phyloP scores from a whole-genome alignment of 2,329 filamentous ascomycete genomes.

The Talaromyces sp. region DNA sequence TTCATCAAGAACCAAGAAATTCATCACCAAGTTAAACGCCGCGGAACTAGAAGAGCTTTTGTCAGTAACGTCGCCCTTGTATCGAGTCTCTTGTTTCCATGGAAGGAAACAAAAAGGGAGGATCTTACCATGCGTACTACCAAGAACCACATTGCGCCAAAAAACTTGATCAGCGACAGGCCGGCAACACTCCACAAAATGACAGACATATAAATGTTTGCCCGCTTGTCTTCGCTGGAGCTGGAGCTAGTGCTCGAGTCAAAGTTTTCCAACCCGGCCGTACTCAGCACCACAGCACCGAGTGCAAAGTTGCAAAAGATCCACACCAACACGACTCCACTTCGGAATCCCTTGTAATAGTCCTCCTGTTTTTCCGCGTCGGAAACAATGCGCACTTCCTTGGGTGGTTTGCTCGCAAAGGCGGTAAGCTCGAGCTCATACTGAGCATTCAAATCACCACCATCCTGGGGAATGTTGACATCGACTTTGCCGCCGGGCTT shows the following conservation, averaged over 20 bases:
- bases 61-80: not conserved
- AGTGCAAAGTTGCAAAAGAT: constrained; percentile 94
- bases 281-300: constrained; percentile 76
- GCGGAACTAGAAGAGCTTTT: constrained; percentile 43
- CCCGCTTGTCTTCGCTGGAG: constrained; percentile 49
- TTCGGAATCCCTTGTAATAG: constrained; percentile 95
- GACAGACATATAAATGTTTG: constrained; percentile 78
- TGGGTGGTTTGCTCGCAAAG: constrained; percentile 68
- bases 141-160: constrained; percentile 88
- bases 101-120: not conserved
- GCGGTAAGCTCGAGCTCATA: constrained; percentile 78
- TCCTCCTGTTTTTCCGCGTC: constrained; percentile 81
- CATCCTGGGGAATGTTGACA: constrained; percentile 76
- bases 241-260: constrained; percentile 37
- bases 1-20: not conserved
- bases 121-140: constrained; percentile 74
- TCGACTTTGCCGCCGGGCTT: constrained; percentile 96
- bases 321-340: constrained; percentile 86
- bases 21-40: constrained; percentile 34
- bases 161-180: constrained; percentile 77
- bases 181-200: constrained; percentile 85
- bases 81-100: not conserved
- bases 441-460: constrained; percentile 89
- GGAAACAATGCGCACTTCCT: constrained; percentile 50
- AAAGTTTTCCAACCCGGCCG: constrained; percentile 71